Conservation (phyloP, 2,329 filamentous ascomycete genomes). For the Colletotrichum phormii region DNA sequence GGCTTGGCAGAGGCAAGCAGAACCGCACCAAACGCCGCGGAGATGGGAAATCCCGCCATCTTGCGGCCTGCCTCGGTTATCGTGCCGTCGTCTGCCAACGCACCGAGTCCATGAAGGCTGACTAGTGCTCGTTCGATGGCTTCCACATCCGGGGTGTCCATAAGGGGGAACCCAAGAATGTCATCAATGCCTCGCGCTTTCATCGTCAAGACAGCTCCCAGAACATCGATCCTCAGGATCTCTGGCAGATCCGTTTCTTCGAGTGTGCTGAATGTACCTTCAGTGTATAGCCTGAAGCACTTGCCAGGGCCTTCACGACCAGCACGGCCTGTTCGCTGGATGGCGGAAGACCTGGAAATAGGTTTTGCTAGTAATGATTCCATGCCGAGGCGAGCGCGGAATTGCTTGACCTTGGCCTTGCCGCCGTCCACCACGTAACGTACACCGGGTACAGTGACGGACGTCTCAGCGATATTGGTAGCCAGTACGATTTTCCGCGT, state of each 20-base stretch:
- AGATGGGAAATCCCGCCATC: conserved; percentile 86
- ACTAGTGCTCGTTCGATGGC: conserved; percentile 84
- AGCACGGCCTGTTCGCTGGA: conserved; percentile 91
- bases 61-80: conserved; percentile 81
- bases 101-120: conserved; percentile 82
- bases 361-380: conserved; percentile 91
- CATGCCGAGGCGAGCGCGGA: conserved; percentile 83
- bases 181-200: conserved; percentile 90
- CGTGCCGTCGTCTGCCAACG: conserved; percentile 75
- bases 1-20: conserved; percentile 81
- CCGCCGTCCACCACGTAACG: conserved; percentile 92
- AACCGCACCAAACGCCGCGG: conserved; percentile 83
- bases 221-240: conserved; percentile 89
- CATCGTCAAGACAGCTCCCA: conserved; percentile 89
- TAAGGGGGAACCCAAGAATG: conserved; percentile 83
- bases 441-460: conserved; percentile 93
- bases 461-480: conserved; percentile 99
- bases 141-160: conserved; percentile 83
- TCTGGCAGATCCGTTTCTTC: conserved; percentile 85
- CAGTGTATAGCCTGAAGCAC: conserved; percentile 90
- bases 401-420: conserved; percentile 95
- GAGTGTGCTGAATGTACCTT: conserved; percentile 77
- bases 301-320: conserved; percentile 92
- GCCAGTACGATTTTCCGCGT: conserved; percentile 92
- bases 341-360: conserved; percentile 92